Base-by-base conservation (phyloP, 2,329 filamentous ascomycete species). In the Cryphonectria parasitica region DNA sequence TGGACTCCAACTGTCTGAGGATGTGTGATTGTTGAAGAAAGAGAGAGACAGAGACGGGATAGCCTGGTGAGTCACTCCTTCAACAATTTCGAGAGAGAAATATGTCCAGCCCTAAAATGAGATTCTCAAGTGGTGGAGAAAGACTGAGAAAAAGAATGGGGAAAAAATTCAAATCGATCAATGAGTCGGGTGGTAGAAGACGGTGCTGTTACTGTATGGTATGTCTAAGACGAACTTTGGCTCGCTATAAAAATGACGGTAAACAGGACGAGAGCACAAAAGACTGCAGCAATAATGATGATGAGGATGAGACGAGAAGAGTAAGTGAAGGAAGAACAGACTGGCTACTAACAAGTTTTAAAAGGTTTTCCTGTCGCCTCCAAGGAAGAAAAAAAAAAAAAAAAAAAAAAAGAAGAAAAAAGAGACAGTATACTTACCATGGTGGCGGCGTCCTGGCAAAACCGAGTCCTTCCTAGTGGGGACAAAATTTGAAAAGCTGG, bases 401-500 rank as follows among this genome's bases (percentile, higher is more conserved):
- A 13, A 17, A 22, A 45, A 65, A 43, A 13, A 17, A 22, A 45
- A n/a, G n/a, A n/a, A n/a, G n/a, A 65, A 43, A 13, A 17, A 22
- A 45, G 25, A n/a, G 56, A 54, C 43, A 54, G 8, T 54, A 61
- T n/a, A 63, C 31, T 25, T 25, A 52, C 41, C 54, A 28, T 49
- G 63, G 69, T 69, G 62, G 64, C 62, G 67, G 63, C 62, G 67
- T 56, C 54, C 34, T 62, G 60, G 15, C 8, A 66, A 63, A 66
- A 49, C 45, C 45, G 45, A 62, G 31, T 34, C 22, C 31, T n/a
- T 62, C 43, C 52, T 65, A 43, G 69, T 71, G 70, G 63, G 31
- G 61, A 69, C 56, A 45, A 60, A 69, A 65, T 31, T 58, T 60
- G 67, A 66, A 66, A 64, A 69, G 70, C 67, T 64, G 67, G 62